Evolutionary conservation across 73 alveolate species (phyloP), one percentile per base, ranked within the genome.

Genomic region (Stentor coeruleus): DNA sequence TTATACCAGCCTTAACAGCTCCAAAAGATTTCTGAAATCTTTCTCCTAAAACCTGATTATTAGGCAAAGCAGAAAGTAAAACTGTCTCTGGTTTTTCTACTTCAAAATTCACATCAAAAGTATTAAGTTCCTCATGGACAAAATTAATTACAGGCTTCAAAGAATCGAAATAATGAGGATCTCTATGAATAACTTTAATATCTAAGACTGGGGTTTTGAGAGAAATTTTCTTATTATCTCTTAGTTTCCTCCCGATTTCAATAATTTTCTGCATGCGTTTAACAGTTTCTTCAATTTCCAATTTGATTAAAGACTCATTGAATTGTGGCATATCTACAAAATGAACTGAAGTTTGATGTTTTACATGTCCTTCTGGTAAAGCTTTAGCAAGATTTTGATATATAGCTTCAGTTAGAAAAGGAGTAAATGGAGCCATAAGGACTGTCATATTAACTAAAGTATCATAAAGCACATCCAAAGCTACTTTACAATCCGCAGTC

Each of bases 401-500:
- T 84, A 97, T 87, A 75, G 85, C 87, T 86, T 97, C 99, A 30
- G 98, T 90, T 42, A 97, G 86, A 95, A 96, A 97, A 3, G 99
- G 99, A 59, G 98, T 97, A 85, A 94, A 91, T 58, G 99, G 98
- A 26, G 99, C 93, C 97, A 97, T 95, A 91, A 97, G 89, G 60
- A 89, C 72, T 31, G 97, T 91, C 72, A 93, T 87, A 82, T 94
- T 92, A 38, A 96, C 86, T 28, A 93, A 83, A 55, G 97, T 96
- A 74, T 93, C 96, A 87, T 92, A 96, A 11, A 96, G 80, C 35
- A 93, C 90, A 84, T 97, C 95, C 74, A 97, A 83, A 59, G 98
- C 89, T 59, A 84, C 86, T 30, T 81, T 31, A 88, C 95, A 85
- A 35, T 97, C 99, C 28, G 84, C 94, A 59, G 55, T 86, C 59